phyloP scores from a whole-genome alignment of 208 protist genomes.

The Leishmania mexicana region DNA sequence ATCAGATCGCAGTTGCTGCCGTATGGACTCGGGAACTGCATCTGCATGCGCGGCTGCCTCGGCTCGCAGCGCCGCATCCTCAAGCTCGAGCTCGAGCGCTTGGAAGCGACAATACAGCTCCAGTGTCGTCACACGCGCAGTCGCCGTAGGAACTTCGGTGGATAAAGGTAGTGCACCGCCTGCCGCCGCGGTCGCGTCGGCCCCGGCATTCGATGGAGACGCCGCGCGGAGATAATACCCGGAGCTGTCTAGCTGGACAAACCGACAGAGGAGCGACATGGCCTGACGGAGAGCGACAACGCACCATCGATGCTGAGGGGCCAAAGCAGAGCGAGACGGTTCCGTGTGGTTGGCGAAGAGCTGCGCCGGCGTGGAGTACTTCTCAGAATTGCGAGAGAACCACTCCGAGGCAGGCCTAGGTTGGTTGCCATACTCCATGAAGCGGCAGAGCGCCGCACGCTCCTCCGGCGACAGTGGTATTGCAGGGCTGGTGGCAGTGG shows the following conservation, averaged over 20 bases:
- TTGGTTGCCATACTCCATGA: slow-evolving; percentile 34
- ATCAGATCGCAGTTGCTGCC: slow-evolving; percentile 11
- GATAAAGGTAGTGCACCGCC: not conserved
- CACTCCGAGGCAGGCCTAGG: not conserved
- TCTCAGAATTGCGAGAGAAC: not conserved
- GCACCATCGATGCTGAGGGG: slow-evolving; percentile 22
- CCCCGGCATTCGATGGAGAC: not conserved
- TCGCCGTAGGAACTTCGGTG: not conserved
- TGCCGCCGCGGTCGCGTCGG: not conserved
- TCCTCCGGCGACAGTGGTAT: slow-evolving; percentile 16
- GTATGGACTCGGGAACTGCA: slow-evolving; percentile 11
- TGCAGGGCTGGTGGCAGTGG: not conserved
- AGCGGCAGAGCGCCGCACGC: slow-evolving; percentile 2
- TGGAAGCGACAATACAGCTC: slow-evolving; percentile 49
- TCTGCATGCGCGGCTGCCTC: slow-evolving; percentile 5
- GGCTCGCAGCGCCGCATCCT: slow-evolving; percentile 28
- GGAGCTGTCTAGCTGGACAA: slow-evolving; percentile 46
- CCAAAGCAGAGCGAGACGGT: not conserved
- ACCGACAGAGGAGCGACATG: slow-evolving; percentile 56
- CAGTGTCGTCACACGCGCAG: slow-evolving; percentile 11
- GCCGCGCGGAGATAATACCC: slow-evolving; percentile 25
- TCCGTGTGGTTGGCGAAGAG: not conserved
- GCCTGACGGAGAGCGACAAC: slow-evolving; percentile 38
- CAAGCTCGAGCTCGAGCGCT: slow-evolving; percentile 45
- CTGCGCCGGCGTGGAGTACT: slow-evolving; percentile 1